Base-by-base conservation (phyloP, 768 basidiomycete species). In the Hortiboletus campestris region DNA sequence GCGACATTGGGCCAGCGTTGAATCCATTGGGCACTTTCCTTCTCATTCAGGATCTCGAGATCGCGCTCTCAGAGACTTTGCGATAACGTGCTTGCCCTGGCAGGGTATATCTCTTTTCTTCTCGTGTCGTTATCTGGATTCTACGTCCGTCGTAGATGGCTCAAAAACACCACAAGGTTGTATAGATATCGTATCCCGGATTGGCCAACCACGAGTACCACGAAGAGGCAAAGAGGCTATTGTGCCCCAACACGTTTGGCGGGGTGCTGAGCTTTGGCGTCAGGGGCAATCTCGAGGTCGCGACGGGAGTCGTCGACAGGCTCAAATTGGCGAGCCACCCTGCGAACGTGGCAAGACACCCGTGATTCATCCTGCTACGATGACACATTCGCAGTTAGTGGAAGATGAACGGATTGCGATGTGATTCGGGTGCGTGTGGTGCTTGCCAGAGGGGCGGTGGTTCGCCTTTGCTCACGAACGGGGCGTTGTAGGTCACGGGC, bases 1-100 rank as follows among this genome's bases (percentile, higher is more conserved):
- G 88, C 12, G 88, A 90, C 59, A 59, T 89, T 32, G 89, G 88
- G 14, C 78, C 86, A 12, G 65, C 75, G 16, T 57, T 89, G 61
- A 88, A 86, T 70, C 86, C 89, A 29, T 88, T 91, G 64, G 83
- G 72, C 6, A 85, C 85, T 1, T 90, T 90, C 75, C 77, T 89
- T 42, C 78, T 91, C 11, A 72, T 91, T 17, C 86, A 88, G 63
- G 89, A 89, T 34, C 76, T 91, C 29, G 89, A 91, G 74, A 91
- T 88, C 7, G 50, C 80, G 89, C 16, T 84, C 77, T 9, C 80
- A 91, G 74, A 71, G 89, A 49, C 91, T 92, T 67, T 79, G 77
- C 49, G 77, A 84, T 38, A 91, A 92, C 58, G 84, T 85, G 0
- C 76, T 92, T 16, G 80, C 78, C 5, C 77, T 92, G 20, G 91